Evolutionary conservation across 2,329 filamentous ascomycete species (phyloP).

Genomic region (Fusarium zealandicum): DNA sequence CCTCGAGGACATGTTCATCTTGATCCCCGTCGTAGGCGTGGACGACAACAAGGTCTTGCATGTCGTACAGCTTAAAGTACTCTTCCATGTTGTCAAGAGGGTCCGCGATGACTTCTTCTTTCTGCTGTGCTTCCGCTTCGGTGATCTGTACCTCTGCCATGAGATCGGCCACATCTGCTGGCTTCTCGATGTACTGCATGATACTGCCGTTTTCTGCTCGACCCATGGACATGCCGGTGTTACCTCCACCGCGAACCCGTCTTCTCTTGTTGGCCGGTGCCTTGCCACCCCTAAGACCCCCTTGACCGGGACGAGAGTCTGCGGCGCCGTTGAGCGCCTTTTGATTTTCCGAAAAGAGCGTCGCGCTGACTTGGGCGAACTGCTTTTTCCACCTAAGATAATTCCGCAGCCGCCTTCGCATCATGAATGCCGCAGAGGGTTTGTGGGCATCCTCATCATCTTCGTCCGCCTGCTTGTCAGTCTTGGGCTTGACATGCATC

Average conservation of each 20-base stretch:
- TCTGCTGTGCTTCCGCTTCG: slow-evolving; percentile 76
- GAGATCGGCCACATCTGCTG: slow-evolving; percentile 80
- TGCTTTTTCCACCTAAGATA: slow-evolving; percentile 92
- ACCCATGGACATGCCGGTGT: slow-evolving; percentile 61
- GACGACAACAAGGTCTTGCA: slow-evolving; percentile 85
- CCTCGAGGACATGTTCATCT: slow-evolving; percentile 95
- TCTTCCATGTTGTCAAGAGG: slow-evolving; percentile 90
- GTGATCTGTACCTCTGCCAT: slow-evolving; percentile 85
- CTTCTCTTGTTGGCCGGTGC: slow-evolving; percentile 86
- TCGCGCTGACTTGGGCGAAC: slow-evolving; percentile 83
- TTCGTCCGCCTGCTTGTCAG: slow-evolving; percentile 53
- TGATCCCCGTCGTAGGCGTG: slow-evolving; percentile 96
- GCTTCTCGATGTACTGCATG: slow-evolving; percentile 80
- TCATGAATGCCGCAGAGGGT: slow-evolving; percentile 84
- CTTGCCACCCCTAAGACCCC: slow-evolving; percentile 60
- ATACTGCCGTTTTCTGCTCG: slow-evolving; percentile 78
- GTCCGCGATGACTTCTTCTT: slow-evolving; percentile 76
- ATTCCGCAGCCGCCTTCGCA: slow-evolving; percentile 84
- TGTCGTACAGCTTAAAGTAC: slow-evolving; percentile 89
- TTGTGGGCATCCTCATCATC: slow-evolving; percentile 61
- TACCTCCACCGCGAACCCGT: slow-evolving; percentile 80
- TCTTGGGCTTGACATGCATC: slow-evolving; percentile 76
- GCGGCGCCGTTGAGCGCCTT: slow-evolving; percentile 74
- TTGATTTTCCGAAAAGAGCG: slow-evolving; percentile 81
- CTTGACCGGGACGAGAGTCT: slow-evolving; percentile 59